Conservation (phyloP, 371 early-diverging fungal species). For the Batrachochytrium dendrobatidis region DNA sequence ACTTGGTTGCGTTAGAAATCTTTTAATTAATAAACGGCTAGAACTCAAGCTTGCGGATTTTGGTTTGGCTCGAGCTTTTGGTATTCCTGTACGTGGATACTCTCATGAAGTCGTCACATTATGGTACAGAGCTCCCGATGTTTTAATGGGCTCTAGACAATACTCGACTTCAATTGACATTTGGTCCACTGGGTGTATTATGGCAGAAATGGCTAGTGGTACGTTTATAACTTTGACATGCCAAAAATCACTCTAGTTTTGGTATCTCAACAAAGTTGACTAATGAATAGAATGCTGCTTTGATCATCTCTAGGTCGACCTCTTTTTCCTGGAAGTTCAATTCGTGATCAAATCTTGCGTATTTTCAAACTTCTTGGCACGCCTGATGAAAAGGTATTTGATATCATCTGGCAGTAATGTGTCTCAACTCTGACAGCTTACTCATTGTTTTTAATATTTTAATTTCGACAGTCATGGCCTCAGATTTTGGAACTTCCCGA, state of each 20-base stretch:
- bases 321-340: constrained; percentile 91
- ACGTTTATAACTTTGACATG: neutral
- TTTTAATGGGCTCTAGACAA: constrained; percentile 88
- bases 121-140: constrained; percentile 97
- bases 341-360: constrained; percentile 80
- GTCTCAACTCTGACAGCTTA: neutral
- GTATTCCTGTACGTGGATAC: constrained; percentile 93
- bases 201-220: constrained; percentile 27
- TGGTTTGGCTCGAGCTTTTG: constrained; percentile 93
- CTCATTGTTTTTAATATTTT: too few species aligned
- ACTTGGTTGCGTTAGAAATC: too few species aligned
- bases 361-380: constrained; percentile 85
- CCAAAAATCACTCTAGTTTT: neutral
- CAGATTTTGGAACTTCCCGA: constrained; percentile 82
- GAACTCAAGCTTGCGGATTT: constrained; percentile 93
- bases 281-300: neutral
- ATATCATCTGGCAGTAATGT: neutral
- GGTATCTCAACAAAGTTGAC: neutral
- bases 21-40: constrained; percentile 80
- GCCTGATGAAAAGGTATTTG: constrained; percentile 62
- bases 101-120: constrained; percentile 97
- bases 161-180: constrained; percentile 98
- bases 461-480: constrained; percentile 62
- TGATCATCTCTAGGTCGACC: constrained; percentile 71
- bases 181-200: constrained; percentile 99